Evolutionary conservation across 441 rosid species (phyloP), one percentile per base, ranked within the genome.

Genomic region (Isatis lusitanica): DNA sequence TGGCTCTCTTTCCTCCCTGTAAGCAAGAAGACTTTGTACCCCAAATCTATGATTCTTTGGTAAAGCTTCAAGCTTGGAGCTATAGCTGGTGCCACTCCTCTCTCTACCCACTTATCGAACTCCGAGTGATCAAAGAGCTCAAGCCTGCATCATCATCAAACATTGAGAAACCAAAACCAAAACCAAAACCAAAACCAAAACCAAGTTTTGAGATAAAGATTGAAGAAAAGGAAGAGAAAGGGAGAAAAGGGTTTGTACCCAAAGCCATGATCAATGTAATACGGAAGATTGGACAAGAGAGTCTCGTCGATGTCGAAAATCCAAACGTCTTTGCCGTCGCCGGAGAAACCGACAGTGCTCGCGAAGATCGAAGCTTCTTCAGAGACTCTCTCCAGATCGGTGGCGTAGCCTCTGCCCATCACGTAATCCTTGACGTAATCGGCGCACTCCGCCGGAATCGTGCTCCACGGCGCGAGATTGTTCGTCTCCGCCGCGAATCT

Each of bases 301-400:
- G 98, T 94, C 80, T 94, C 99, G 47, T 92, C 98, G 56, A 92
- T 70, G 78, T 94, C 99, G 66, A 92, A 94, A 58, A 92, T 74
- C 99, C 99, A 92, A 17, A 74, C 85, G 74, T 94, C 96, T 77
- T 81, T 89, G 9, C 93, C 99, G 24, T 94, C 97, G 40, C 73
- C 78, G 33, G 68, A 4, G 68, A 78, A 85, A 12, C 85, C 80
- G 21, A 87, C 73, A 62, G 78, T 83, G 82, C 72, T 84, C 0
- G 97, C 99, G 44, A 63, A 90, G 47, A 68, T 67, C 2, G 74
- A 87, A 61, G 98, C 90, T 68, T 92, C 97, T 31, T 68, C 73
- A 1, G 88, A 86, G 42, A 83, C 93, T 78, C 86, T 85, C 63
- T 87, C 86, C 11, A 90, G 78, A 77, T 94, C 99, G n/a, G 80